Percentiles rank a stretch among this genome's conserved stretches.
Conservation (phyloP, 2,329 filamentous ascomycete species). For the Hymenoscyphus albidus region DNA sequence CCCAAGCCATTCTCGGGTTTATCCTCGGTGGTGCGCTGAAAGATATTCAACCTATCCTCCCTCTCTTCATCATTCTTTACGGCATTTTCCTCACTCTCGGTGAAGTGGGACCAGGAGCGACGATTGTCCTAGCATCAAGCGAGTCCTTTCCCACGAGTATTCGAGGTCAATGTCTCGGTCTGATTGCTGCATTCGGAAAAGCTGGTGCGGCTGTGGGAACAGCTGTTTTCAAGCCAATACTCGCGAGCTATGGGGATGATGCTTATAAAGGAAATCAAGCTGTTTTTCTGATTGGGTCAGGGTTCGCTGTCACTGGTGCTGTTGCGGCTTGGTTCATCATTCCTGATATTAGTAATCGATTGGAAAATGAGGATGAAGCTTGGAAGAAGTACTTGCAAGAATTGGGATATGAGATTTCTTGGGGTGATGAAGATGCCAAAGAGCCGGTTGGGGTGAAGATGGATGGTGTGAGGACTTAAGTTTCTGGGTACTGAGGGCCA, state of each 20-base stretch:
- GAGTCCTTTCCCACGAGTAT: conserved; percentile 87
- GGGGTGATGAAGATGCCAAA: conserved; percentile 33
- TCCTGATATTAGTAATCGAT: conserved; percentile 40
- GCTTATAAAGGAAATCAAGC: conserved; percentile 45
- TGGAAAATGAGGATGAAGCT: conserved; percentile 43
- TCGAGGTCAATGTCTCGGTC: conserved; percentile 70
- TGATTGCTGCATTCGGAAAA: conserved; percentile 71
- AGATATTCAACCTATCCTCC: conserved; percentile 65
- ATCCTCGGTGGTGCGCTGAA: conserved; percentile 78
- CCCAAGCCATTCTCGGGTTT: conserved; percentile 77
- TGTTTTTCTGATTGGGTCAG: conserved; percentile 48
- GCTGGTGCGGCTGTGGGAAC: conserved; percentile 82
- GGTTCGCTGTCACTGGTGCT: conserved; percentile 45
- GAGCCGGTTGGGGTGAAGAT: conserved; percentile 30
- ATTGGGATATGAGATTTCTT: conserved; percentile 40
- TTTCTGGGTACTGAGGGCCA: not conserved
- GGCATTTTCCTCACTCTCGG: conserved; percentile 74
- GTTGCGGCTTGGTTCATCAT: conserved; percentile 44
- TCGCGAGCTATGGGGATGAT: conserved; percentile 40
- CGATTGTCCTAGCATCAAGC: conserved; percentile 80
- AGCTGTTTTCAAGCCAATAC: conserved; percentile 73
- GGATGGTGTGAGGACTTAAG: conserved; percentile 18
- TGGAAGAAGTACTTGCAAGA: conserved; percentile 44
- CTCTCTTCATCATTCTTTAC: conserved; percentile 74
- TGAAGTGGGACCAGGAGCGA: conserved; percentile 83